Conservation (phyloP, 2,329 filamentous ascomycete species). For the Nigrospora oryzae region DNA sequence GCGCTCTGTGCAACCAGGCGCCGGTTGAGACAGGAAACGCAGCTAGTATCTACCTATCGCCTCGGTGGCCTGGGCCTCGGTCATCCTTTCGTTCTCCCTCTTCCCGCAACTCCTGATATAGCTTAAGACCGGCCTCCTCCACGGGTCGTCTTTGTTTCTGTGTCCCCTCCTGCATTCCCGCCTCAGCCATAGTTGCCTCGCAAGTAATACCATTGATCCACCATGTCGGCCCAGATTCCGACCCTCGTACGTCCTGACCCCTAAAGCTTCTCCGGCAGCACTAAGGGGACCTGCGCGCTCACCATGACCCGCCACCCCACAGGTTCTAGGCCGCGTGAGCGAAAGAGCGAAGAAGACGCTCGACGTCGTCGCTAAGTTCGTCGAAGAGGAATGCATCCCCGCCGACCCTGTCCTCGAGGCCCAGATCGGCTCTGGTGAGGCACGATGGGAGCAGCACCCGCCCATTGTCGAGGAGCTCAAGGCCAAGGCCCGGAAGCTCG, state of each 20-base stretch:
- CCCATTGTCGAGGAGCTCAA: slow-evolving; percentile 83
- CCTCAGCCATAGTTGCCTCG: too few species aligned
- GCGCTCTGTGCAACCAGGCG: too few species aligned
- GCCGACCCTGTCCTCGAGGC: slow-evolving; percentile 75
- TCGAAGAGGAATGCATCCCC: slow-evolving; percentile 89
- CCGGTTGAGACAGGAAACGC: too few species aligned
- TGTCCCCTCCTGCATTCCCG: too few species aligned
- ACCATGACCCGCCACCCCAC: background rate
- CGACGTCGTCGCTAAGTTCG: slow-evolving; percentile 88
- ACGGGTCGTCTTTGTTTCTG: too few species aligned
- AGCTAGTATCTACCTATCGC: too few species aligned
- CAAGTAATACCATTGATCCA: background rate
- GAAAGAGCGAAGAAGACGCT: slow-evolving; percentile 77
- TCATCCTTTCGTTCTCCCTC: too few species aligned
- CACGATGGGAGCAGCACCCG: slow-evolving; percentile 76
- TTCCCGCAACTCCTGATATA: too few species aligned
- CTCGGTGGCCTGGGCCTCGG: too few species aligned
- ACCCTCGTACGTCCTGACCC: slow-evolving; percentile 20
- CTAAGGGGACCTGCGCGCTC: too few species aligned
- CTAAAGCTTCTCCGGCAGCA: slow-evolving; percentile 6
- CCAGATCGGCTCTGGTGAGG: slow-evolving; percentile 67
- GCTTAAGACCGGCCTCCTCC: too few species aligned
- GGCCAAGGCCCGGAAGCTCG: slow-evolving; percentile 69
- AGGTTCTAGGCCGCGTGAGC: slow-evolving; percentile 58
- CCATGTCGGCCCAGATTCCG: slow-evolving; percentile 21